Conservation (phyloP, 306 rosid genomes). For the Oxytropis ochrocephala region DNA sequence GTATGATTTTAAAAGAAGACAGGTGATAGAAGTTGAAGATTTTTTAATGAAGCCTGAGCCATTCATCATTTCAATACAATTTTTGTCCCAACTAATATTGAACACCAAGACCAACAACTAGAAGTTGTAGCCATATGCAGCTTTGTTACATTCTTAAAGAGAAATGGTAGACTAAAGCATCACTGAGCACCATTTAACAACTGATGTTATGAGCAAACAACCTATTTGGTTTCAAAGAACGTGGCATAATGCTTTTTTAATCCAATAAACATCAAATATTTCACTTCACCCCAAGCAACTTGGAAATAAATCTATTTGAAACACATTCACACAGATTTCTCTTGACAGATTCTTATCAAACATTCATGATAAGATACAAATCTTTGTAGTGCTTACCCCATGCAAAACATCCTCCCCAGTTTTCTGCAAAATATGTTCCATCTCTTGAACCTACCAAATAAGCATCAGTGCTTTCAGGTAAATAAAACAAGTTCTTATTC, state of each 20-base stretch:
- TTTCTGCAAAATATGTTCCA: conserved; percentile 65
- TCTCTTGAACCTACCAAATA: conserved; percentile 67
- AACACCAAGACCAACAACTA: not conserved
- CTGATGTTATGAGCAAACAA: not conserved
- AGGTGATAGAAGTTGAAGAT: not conserved
- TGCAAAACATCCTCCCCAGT: conserved; percentile 71
- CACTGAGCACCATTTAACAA: not conserved
- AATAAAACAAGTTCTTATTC: not conserved
- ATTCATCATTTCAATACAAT: not conserved
- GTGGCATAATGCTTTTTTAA: not conserved
- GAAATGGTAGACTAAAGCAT: not conserved
- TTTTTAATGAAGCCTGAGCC: not conserved
- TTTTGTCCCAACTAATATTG: not conserved
- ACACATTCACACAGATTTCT: not conserved
- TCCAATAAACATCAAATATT: not conserved
- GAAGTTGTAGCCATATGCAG: not conserved
- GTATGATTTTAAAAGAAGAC: not conserved
- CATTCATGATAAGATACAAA: not conserved
- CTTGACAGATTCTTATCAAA: not conserved
- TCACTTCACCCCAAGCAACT: not conserved
- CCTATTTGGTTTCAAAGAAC: not conserved
- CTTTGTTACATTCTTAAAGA: not conserved
- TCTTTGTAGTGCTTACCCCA: conserved; percentile 51
- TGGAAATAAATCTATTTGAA: not conserved
- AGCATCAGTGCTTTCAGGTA: not conserved